Base-by-base conservation (phyloP, 2,329 filamentous ascomycete genomes). In the Helminthosporium solani region DNA sequence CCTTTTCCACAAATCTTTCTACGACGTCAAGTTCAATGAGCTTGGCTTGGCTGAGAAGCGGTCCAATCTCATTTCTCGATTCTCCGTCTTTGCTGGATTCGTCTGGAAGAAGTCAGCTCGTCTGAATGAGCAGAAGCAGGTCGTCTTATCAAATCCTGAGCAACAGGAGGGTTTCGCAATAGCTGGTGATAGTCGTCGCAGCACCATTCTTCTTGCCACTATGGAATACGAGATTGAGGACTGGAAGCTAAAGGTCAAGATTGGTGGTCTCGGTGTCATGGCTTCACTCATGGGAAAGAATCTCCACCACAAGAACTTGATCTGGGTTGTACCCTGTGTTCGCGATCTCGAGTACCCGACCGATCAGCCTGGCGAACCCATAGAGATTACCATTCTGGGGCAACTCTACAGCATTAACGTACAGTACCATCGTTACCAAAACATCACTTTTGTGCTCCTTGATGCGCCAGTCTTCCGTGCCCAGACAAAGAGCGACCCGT, bases 151-250 rank as follows among this genome's bases (percentile, higher is more conserved):
- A 1, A 49, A 54, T 33, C 47, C 51, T 9, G 50, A 56, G 36
- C 45, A 41, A 14, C 42, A 40, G 4, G 56, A 57, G 34, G 56
- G 54, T 1, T 53, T 53, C 19, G 47, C 48, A 1, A 53, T 46
- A 5, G 37, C 44, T 21, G 39, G 53, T 14, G 58, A 33, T 50
- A 73, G 35, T 16, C 46, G 40, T 12, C 53, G 57, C 5, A 72
- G 80, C n/a, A 85, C 78, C 25, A 79, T 85, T 2, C 74, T 87
- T 18, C 84, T 87, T 42, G 84, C 82, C 11, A 86, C 84, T 6
- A 85, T 87, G 81, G 84, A 87, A 64, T 87, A 87, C 66, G 82
- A 86, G 50, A 86, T 87, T 49, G 81, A 84, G 44, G 84, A 87
- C 60, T 86, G 84, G 81, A 75, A 70, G 3, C 83, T 87, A 69